Evolutionary conservation across 2,329 filamentous ascomycete genomes (phyloP), one percentile per base, ranked within the genome.

Genomic region (Colletotrichum australisinense): DNA sequence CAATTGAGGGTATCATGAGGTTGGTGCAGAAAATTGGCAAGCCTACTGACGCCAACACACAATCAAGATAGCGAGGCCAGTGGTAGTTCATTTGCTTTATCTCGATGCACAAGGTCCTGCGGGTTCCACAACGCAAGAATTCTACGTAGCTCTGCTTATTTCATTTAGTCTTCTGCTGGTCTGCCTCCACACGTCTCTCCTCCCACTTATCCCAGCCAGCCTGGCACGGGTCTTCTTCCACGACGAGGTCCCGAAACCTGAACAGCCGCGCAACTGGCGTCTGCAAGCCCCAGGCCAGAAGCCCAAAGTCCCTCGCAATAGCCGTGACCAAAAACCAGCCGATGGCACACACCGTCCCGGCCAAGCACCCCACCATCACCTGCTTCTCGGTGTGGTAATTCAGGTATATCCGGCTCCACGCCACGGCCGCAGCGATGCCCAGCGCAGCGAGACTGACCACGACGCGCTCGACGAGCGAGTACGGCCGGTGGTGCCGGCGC

Each of bases 161-260:
- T 63, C 24, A 73, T 49, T 28, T 75, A 11, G 38, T 74, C 72
- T 81, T 84, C 75, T 81, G 84, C 35, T 78, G 78, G 69, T 79
- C 78, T 19, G 77, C 80, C 30, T 82, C 82, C 52, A 78, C 78
- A 76, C 85, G 86, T 76, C 79, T 84, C 62, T 87, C 86, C 82
- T 96, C 92, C 95, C 95, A 98, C 80, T 94, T 93, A 83, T 95
- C 94, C 96, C 96, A 99, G 2, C 97, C 97, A 55, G 95, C 93
- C 84, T 98, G 95, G 42, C 93, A 93, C 77, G 98, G 84, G 83
- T 98, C 96, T 83, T 98, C 96, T 80, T 93, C 93, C 7, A 97
- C 88, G 14, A 97, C 91, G 75, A 99, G 84, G 82, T 99, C 97
- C 73, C 97, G 88, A 60, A 97, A 85, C 72, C 96, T 88, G 60